Conservation (phyloP, 2,329 filamentous ascomycete species). For the Cryphonectria carpinicola region DNA sequence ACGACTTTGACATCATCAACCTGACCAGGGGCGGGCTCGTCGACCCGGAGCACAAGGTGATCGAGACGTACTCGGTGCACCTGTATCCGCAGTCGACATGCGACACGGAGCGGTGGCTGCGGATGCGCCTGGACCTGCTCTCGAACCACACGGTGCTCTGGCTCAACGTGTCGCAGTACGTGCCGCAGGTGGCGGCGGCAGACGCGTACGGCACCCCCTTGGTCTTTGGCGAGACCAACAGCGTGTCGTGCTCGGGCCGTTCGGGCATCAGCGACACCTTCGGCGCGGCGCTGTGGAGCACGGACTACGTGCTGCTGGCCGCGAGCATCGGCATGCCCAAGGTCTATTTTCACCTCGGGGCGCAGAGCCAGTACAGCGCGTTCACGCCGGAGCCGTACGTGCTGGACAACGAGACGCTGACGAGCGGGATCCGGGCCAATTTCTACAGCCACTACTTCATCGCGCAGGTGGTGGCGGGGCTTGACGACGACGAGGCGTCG, state of each 20-base stretch:
- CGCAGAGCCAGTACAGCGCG: slow-evolving; percentile 25
- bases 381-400: slow-evolving; percentile 33
- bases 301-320: slow-evolving; percentile 48
- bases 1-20: slow-evolving; percentile 42
- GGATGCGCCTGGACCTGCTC: slow-evolving; percentile 40
- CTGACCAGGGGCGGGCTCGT: slow-evolving; percentile 34
- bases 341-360: slow-evolving; percentile 47
- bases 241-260: slow-evolving; percentile 43
- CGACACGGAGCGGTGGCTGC: slow-evolving; percentile 36
- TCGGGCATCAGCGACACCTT: slow-evolving; percentile 50
- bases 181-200: slow-evolving; percentile 33
- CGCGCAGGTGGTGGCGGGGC: slow-evolving; percentile 34
- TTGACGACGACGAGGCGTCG: slow-evolving; percentile 10
- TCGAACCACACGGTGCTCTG: slow-evolving; percentile 36
- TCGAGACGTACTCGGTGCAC: slow-evolving; percentile 36
- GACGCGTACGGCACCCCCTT: slow-evolving; percentile 41
- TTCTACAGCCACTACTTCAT: slow-evolving; percentile 44
- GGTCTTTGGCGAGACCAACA: slow-evolving; percentile 54
- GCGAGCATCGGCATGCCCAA: slow-evolving; percentile 41
- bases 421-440: slow-evolving; percentile 36
- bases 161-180: slow-evolving; percentile 39
- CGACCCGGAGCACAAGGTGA: slow-evolving; percentile 28
- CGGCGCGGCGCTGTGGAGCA: slow-evolving; percentile 53
- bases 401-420: slow-evolving; percentile 38
- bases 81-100: slow-evolving; percentile 41